phyloP scores from a whole-genome alignment of 805 yeast species.

The Metschnikowia lunata region DNA sequence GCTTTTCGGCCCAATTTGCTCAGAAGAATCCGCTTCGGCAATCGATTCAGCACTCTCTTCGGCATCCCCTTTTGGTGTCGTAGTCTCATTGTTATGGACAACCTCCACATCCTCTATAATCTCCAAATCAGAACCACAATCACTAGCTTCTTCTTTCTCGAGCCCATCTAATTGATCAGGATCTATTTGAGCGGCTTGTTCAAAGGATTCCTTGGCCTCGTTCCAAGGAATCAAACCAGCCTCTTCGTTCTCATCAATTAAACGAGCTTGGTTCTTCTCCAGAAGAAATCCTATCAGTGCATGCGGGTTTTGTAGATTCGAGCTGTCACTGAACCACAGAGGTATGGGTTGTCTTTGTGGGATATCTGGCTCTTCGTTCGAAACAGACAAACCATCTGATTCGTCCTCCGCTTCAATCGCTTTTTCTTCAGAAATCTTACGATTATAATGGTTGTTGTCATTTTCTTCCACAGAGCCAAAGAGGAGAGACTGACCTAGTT shows the following conservation, averaged over 20 bases:
- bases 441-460: neutral
- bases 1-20: neutral
- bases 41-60: neutral
- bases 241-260: conserved; percentile 36
- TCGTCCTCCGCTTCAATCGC: neutral
- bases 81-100: neutral
- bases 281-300: conserved; percentile 7
- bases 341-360: conserved; percentile 14
- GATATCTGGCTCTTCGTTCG: neutral
- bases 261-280: conserved; percentile 2
- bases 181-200: conserved; percentile 7
- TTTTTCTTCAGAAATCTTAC: neutral
- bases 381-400: neutral
- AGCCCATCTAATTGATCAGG: conserved; percentile 10
- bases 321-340: conserved; percentile 23
- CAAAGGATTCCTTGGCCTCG: conserved; percentile 37
- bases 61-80: neutral
- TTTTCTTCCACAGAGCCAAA: conserved; percentile 7
- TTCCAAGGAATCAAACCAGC: conserved; percentile 51
- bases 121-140: conserved; percentile 10
- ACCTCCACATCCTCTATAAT: conserved; percentile 1
- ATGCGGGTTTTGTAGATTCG: conserved; percentile 10
- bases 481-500: conserved; percentile 21
- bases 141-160: conserved; percentile 5
- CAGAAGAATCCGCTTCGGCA: neutral